Evolutionary conservation across 2,329 filamentous ascomycete genomes (phyloP).

Genomic region (Exserohilum turcica): DNA sequence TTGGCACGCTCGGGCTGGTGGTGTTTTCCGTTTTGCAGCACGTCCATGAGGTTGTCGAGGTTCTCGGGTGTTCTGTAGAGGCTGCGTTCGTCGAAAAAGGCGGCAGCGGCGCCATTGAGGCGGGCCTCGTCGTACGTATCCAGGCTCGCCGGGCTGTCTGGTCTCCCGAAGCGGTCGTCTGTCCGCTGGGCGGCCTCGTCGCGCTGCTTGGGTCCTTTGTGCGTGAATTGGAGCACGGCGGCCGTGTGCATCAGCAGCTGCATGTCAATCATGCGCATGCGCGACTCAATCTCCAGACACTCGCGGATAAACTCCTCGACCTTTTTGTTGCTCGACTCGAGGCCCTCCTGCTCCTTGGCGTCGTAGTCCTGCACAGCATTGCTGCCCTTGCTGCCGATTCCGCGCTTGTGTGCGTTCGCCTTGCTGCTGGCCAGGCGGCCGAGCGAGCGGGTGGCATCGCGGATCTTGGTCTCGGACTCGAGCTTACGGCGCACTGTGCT

Average conservation of each 20-base stretch:
- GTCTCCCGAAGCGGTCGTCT: slow-evolving; percentile 53
- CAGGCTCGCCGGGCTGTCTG: slow-evolving; percentile 77
- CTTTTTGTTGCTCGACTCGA: slow-evolving; percentile 73
- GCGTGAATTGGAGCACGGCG: slow-evolving; percentile 87
- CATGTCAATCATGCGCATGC: slow-evolving; percentile 72
- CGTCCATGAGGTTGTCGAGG: slow-evolving; percentile 57
- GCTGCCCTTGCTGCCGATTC: slow-evolving; percentile 56
- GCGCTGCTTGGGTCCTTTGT: slow-evolving; percentile 72
- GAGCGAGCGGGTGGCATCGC: slow-evolving; percentile 88
- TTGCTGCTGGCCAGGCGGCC: slow-evolving; percentile 76
- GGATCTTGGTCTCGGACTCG: slow-evolving; percentile 88
- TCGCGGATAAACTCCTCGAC: slow-evolving; percentile 85
- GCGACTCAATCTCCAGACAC: slow-evolving; percentile 78
- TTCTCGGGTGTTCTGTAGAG: slow-evolving; percentile 73
- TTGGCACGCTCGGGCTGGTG: slow-evolving; percentile 42
- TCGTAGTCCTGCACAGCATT: slow-evolving; percentile 35
- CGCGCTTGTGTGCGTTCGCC: slow-evolving; percentile 54
- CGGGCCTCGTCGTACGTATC: slow-evolving; percentile 68
- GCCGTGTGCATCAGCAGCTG: slow-evolving; percentile 87
- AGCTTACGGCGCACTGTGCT: slow-evolving; percentile 82
- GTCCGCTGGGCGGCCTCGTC: slow-evolving; percentile 51
- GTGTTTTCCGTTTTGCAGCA: slow-evolving; percentile 45
- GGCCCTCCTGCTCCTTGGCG: slow-evolving; percentile 70
- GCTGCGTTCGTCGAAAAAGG: slow-evolving; percentile 77
- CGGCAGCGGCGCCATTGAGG: slow-evolving; percentile 57